Percentiles rank a stretch among this genome's conserved stretches.
phyloP scores from a whole-genome alignment of 257 asterid species.

The Perilla frutescens region DNA sequence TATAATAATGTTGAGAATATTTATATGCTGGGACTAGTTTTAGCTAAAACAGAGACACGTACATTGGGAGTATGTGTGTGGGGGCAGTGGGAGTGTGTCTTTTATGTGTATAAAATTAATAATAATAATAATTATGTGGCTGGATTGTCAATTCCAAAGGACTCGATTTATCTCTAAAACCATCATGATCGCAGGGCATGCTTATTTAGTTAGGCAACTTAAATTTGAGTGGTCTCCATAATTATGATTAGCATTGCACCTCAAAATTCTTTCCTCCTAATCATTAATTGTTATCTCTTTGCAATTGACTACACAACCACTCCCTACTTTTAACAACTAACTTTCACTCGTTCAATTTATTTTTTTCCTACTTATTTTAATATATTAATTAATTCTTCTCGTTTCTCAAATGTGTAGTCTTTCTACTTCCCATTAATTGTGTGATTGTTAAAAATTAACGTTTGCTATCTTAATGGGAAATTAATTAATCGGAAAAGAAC shows the following conservation, averaged over 20 bases:
- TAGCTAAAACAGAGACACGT: neutral
- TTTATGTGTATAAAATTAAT: neutral
- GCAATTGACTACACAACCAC: constrained; percentile 38
- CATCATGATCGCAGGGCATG: constrained; percentile 42
- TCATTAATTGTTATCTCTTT: constrained; percentile 37
- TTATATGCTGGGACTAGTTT: neutral
- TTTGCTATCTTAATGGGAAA: constrained; percentile 14
- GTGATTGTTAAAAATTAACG: neutral
- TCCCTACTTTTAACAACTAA: constrained; percentile 37
- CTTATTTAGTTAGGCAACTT: constrained; percentile 47
- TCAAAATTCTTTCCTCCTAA: constrained; percentile 34
- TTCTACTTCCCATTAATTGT: constrained; percentile 21
- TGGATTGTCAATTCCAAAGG: constrained; percentile 39
- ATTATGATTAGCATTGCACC: constrained; percentile 38
- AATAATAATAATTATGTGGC: constrained; percentile 14
- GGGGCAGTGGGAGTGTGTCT: neutral
- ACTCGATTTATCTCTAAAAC: constrained; percentile 34
- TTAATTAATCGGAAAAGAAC: constrained; percentile 2
- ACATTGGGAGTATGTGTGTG: neutral
- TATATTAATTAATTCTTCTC: neutral
- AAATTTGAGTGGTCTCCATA: constrained; percentile 36
- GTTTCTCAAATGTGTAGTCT: neutral
- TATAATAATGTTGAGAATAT: too few species aligned
- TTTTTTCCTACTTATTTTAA: neutral
- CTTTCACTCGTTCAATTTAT: constrained; percentile 20